These are phyloP conservation scores for Emmonsia crescens DNA, from an alignment of 2,329 filamentous ascomycete genomes.

Conservation along the genomic window DNA sequence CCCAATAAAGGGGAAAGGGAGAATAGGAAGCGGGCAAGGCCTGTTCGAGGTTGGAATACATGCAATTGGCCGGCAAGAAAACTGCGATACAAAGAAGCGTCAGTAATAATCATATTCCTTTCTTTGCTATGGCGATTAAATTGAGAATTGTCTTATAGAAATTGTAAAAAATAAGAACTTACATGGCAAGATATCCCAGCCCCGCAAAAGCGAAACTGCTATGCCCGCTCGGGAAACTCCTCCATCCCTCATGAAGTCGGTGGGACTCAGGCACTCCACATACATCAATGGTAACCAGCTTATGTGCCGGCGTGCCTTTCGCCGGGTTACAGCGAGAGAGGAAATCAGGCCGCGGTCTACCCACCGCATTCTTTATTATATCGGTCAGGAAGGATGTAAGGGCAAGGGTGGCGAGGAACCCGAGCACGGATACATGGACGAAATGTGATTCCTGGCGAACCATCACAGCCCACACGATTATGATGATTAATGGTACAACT, in stretches of 20 bases:
- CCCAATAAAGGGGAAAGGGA: constrained; percentile 46
- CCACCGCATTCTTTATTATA: constrained; percentile 78
- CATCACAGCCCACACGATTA: constrained; percentile 55
- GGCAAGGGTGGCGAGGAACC: constrained; percentile 64
- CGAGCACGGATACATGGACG: constrained; percentile 73
- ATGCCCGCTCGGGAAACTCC: constrained; percentile 54
- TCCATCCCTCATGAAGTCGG: constrained; percentile 53
- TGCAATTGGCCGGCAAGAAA: constrained; percentile 46
- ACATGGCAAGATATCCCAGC: constrained; percentile 47
- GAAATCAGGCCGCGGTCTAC: constrained; percentile 73
- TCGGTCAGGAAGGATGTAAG: constrained; percentile 79
- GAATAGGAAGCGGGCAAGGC: constrained; percentile 45
- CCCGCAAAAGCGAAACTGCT: constrained; percentile 52
- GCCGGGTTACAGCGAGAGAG: constrained; percentile 75
- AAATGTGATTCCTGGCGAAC: constrained; percentile 60
- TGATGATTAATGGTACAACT: constrained; percentile 55
- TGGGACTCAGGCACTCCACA: constrained; percentile 43
- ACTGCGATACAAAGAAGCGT: constrained; percentile 14
- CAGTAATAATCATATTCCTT: not conserved
- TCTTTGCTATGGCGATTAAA: not conserved
- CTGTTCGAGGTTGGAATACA: constrained; percentile 47
- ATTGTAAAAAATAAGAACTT: constrained; percentile 17
- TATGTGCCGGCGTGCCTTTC: constrained; percentile 44
- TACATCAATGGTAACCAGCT: constrained; percentile 40
- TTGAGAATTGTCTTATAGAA: too few relatives aligned